Evolutionary conservation across 371 early-diverging fungal species (phyloP).

Genomic region (Fennellomyces sp.): DNA sequence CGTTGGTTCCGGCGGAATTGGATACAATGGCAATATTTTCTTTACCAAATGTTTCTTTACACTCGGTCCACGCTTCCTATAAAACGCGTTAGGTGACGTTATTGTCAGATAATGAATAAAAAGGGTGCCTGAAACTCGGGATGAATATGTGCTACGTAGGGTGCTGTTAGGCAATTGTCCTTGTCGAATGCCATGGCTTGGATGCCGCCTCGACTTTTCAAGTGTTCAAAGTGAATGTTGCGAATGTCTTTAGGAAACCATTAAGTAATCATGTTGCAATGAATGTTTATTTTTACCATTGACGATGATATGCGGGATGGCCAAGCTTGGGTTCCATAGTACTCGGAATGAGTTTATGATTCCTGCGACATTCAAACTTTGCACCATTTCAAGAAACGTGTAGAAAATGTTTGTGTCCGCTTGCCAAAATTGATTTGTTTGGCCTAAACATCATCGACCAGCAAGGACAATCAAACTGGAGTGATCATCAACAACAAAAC

Average conservation of each 20-base stretch:
- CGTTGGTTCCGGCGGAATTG: conserved; percentile 90
- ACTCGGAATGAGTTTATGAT: conserved; percentile 61
- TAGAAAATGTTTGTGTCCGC: too few species aligned
- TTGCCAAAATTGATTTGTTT: too few species aligned
- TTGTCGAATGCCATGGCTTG: conserved; percentile 86
- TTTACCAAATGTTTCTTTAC: conserved; percentile 63
- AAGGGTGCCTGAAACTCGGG: conserved; percentile 75
- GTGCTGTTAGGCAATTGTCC: conserved; percentile 92
- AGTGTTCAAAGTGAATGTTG: conserved; percentile 60
- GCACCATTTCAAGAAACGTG: conserved; percentile 67
- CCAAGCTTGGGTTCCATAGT: conserved; percentile 66
- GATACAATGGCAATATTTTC: conserved; percentile 82
- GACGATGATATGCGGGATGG: conserved; percentile 77
- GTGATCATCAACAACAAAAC: too few species aligned
- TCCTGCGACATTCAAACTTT: conserved; percentile 76
- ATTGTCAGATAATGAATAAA: background rate
- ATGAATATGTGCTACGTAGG: conserved; percentile 73
- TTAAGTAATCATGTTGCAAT: background rate
- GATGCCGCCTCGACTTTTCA: conserved; percentile 63
- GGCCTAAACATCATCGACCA: too few species aligned
- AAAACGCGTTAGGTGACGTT: background rate
- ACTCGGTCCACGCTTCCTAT: conserved; percentile 71
- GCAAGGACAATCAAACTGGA: too few species aligned
- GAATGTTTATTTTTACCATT: conserved; percentile 47
- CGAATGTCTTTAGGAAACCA: conserved; percentile 71